A percentile compares a stretch with the other conserved stretches of the same genome.
Conservation (phyloP, 140 eudicot genomes). For the Oenanthe javanica region DNA sequence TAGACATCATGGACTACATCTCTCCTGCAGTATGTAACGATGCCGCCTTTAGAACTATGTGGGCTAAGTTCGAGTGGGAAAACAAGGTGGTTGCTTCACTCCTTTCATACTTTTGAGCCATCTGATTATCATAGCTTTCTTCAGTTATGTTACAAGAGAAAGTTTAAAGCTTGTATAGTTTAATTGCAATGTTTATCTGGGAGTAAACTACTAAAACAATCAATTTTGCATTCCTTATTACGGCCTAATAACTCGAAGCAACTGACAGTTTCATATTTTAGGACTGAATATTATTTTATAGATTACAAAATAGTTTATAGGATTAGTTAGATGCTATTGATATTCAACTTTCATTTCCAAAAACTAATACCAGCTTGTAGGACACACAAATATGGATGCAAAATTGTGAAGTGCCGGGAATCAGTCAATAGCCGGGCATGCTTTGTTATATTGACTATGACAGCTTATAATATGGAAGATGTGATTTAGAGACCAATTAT, state of each 20-base stretch:
- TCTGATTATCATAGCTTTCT: background rate
- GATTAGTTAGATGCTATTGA: background rate
- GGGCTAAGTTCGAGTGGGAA: conserved; percentile 97
- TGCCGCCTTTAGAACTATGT: conserved; percentile 79
- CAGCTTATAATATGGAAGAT: no score
- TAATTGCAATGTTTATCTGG: background rate
- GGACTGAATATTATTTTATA: background rate
- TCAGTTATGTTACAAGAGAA: no score
- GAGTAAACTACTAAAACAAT: background rate
- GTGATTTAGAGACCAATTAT: no score
- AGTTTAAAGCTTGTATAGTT: no score
- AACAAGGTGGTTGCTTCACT: background rate
- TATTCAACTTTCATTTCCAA: background rate
- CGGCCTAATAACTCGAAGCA: background rate
- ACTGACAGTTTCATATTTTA: background rate
- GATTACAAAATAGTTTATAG: background rate
- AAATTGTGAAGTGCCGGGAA: no score
- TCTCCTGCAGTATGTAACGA: conserved; percentile 84
- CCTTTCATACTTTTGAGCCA: background rate
- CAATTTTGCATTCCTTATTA: background rate
- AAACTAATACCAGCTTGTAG: background rate
- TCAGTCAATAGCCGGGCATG: no score
- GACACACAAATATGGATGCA: no score
- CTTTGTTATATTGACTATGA: no score
- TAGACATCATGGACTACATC: conserved; percentile 82